A percentile compares a stretch with the other conserved stretches of the same genome.
These are phyloP conservation scores for Dionaea muscipula DNA, from an alignment of 179 eudicot genomes.

Conservation along the genomic window DNA sequence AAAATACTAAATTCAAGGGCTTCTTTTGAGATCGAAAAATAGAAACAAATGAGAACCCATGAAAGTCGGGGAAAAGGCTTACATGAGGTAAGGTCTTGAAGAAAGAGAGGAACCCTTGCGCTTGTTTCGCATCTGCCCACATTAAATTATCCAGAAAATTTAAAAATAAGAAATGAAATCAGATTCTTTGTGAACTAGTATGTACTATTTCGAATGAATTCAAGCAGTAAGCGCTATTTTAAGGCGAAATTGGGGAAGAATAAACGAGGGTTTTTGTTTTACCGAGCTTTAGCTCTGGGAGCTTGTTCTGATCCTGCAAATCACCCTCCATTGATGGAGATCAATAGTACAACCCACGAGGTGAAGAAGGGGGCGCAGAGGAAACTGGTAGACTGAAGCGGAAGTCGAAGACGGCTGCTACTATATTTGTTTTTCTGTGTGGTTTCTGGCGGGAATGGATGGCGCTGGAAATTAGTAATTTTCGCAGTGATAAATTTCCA, in stretches of 20 bases:
- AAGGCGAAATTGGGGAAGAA: not conserved
- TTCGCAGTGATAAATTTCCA: too few relatives aligned
- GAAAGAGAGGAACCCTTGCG: slow-evolving; percentile 89
- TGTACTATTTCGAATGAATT: not conserved
- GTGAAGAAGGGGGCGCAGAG: slow-evolving; percentile 5
- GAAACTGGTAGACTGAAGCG: not conserved
- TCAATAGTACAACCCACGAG: not conserved
- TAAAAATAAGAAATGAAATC: not conserved
- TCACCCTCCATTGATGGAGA: slow-evolving; percentile 36
- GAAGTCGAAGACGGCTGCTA: too few relatives aligned
- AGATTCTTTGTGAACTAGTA: not conserved
- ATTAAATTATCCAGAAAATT: not conserved
- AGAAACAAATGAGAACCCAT: not conserved
- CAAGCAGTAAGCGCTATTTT: not conserved
- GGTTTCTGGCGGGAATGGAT: not conserved
- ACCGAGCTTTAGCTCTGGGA: slow-evolving; percentile 72
- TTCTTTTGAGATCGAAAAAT: not conserved
- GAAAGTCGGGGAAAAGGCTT: slow-evolving; percentile 15
- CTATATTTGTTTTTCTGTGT: too few relatives aligned
- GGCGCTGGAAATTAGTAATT: too few relatives aligned
- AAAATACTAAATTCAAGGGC: slow-evolving; percentile 3
- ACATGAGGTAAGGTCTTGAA: slow-evolving; percentile 67
- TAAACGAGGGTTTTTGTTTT: slow-evolving; percentile 14
- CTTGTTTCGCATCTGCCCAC: slow-evolving; percentile 68
- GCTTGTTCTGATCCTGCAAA: slow-evolving; percentile 44